Percentiles rank a stretch among this genome's conserved stretches.
These are phyloP conservation scores for Halophytophthora batemanensis DNA, from an alignment of 352 stramenopile genomes.

Conservation along the genomic window DNA sequence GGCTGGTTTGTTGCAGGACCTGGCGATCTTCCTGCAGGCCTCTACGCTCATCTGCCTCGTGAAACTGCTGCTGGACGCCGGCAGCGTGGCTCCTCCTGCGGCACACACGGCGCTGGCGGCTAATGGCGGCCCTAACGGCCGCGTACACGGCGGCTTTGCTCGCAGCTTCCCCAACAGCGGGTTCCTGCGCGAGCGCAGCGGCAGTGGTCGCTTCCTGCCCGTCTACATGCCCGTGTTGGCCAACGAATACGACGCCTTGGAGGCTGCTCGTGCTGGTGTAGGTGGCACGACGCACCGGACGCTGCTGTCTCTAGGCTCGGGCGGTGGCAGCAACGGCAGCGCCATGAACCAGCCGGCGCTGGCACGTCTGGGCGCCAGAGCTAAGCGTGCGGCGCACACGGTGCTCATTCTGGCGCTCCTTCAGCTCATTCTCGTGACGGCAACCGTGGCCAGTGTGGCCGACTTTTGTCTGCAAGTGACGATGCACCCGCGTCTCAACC, in stretches of 20 bases:
- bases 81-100: constrained; percentile 12
- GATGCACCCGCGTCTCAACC: constrained; percentile 63
- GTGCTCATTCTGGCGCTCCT: constrained; percentile 39
- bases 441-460: constrained; percentile 61
- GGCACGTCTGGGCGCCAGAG: constrained; percentile 9
- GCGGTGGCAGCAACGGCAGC: background rate
- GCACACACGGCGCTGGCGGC: background rate
- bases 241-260: constrained; percentile 48
- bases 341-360: constrained; percentile 20
- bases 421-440: constrained; percentile 41
- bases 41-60: constrained; percentile 65
- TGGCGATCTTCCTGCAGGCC: constrained; percentile 61
- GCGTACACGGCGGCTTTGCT: constrained; percentile 3
- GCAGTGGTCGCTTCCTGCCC: constrained; percentile 32
- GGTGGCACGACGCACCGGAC: constrained; percentile 46
- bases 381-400: constrained; percentile 15
- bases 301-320: constrained; percentile 28
- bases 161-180: constrained; percentile 29
- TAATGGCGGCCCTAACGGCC: constrained; percentile 3
- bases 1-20: constrained; percentile 49
- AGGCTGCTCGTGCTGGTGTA: constrained; percentile 14
- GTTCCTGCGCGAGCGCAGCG: constrained; percentile 27
- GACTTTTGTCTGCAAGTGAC: constrained; percentile 73
- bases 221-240: constrained; percentile 66
- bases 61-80: constrained; percentile 53